Percentiles rank a stretch among this genome's conserved stretches.
Conservation (phyloP, 2,329 filamentous ascomycete species). For the Diaporthe longicolla region DNA sequence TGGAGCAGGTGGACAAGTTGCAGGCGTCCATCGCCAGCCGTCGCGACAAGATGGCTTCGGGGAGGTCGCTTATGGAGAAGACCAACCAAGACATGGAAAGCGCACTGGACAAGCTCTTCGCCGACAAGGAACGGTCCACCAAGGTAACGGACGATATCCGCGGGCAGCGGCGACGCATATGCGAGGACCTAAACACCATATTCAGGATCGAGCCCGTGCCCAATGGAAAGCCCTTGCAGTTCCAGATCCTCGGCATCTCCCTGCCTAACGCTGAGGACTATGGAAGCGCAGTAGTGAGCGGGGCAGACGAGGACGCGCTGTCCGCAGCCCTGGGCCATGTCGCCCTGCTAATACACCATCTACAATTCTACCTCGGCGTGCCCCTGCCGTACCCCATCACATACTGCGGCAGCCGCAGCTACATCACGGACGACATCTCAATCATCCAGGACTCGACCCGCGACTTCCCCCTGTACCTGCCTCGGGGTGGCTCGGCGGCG, state of each 20-base stretch:
- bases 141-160: conserved; percentile 76
- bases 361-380: conserved; percentile 86
- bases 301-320: conserved; percentile 76
- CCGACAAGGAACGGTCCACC: conserved; percentile 68
- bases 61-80: conserved; percentile 70
- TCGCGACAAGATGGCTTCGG: conserved; percentile 76
- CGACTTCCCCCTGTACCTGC: conserved; percentile 84
- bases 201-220: conserved; percentile 82
- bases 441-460: conserved; percentile 69
- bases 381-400: conserved; percentile 86
- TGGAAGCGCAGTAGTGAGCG: conserved; percentile 62
- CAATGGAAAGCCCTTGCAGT: conserved; percentile 75
- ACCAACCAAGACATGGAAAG: conserved; percentile 73
- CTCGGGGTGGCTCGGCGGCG: conserved; percentile 72
- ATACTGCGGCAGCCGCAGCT: conserved; percentile 79
- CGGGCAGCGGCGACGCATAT: conserved; percentile 90
- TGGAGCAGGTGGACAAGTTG: conserved; percentile 77
- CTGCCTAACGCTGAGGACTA: conserved; percentile 84
- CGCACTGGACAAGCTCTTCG: conserved; percentile 70
- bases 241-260: conserved; percentile 84
- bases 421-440: conserved; percentile 82
- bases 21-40: conserved; percentile 75
- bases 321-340: conserved; percentile 87
- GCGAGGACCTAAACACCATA: conserved; percentile 83
- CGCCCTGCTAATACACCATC: conserved; percentile 78